phyloP scores from a whole-genome alignment of 1,284 basidiomycete genomes.

The Golubevia pallescens region DNA sequence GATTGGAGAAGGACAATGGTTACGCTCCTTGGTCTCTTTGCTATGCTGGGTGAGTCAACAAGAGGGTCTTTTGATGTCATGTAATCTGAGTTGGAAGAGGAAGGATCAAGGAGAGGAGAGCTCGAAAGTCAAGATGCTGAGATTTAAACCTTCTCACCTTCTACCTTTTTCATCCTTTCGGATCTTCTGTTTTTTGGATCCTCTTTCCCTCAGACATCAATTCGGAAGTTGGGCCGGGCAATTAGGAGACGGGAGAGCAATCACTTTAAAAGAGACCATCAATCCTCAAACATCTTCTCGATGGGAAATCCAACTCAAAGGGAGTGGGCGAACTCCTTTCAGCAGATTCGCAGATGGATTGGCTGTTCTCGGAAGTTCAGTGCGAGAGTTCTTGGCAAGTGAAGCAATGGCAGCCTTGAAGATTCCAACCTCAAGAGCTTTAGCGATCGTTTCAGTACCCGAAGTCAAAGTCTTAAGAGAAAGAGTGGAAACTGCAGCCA shows the following conservation, averaged over 20 bases:
- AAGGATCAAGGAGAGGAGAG: constrained; percentile 24
- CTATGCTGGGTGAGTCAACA: constrained; percentile 67
- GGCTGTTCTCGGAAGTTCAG: constrained; percentile 86
- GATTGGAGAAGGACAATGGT: constrained; percentile 29
- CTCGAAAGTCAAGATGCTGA: constrained; percentile 30
- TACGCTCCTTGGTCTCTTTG: constrained; percentile 87
- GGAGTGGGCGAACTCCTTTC: constrained; percentile 91
- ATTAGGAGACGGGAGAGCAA: constrained; percentile 91
- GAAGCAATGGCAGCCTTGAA: constrained; percentile 81
- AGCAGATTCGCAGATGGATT: constrained; percentile 88
- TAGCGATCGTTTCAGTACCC: constrained; percentile 80
- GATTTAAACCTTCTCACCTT: too few relatives aligned
- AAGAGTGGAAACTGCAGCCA: constrained; percentile 76
- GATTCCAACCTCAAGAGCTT: constrained; percentile 87
- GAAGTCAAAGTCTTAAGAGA: constrained; percentile 80
- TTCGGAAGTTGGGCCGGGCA: constrained; percentile 96
- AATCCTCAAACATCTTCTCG: constrained; percentile 70
- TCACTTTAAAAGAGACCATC: constrained; percentile 79
- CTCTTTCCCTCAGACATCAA: too few relatives aligned
- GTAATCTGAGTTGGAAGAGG: constrained; percentile 9
- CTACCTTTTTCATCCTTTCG: constrained; percentile 34
- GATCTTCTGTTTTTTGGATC: background rate
- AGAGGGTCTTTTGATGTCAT: background rate
- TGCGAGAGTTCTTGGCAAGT: constrained; percentile 75
- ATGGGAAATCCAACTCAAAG: constrained; percentile 89